Evolutionary conservation across 192 early-diverging fungal genomes (phyloP), one percentile per base, ranked within the genome.

Genomic region (Allomyces macrogynus): DNA sequence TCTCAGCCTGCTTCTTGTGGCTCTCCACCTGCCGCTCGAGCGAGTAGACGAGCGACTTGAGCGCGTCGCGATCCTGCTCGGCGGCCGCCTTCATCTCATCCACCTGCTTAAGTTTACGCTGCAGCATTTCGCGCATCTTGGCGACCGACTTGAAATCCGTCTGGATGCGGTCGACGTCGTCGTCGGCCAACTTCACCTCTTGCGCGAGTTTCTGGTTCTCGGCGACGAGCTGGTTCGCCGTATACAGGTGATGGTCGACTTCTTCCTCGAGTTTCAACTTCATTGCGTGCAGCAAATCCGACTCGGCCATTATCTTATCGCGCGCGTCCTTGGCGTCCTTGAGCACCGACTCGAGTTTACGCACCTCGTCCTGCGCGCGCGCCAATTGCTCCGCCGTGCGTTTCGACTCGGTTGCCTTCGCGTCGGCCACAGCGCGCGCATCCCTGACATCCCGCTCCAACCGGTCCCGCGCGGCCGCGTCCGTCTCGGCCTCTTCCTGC

Each of bases 1-100:
- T 20, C 54, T 77, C 76, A n/a, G 78, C 62, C 61, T 80, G 72
- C 25, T 73, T 74, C 18, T 70, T 66, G 23, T 65, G 40, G 10
- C 60, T 64, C 14, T 82, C 77, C 25, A 78, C 49, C 49, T 57
- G 49, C 20, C 49, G 49, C 49, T 57, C 49, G 49, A 57, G 49
- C 49, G 49, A 57, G 20, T 57, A 57, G 49, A n/a, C 49, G 16
- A 57, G 49, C 16, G 49, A 57, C 16, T n/a, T 14, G 20, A 57
- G 49, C 20, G 16, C 16, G 49, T 57, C 49, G 49, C 49, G 49
- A 3, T 57, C 49, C 20, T 57, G 49, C 49, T 57, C 49, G 49
- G 49, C 49, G 4, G 12, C 49, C 3, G 49, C 49, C 49, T 57
- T 57, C 16, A n/a, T n/a, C 49, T 57, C 49, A n/a, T 57, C 49